These are phyloP conservation scores for Amniculicola lignicola DNA, from an alignment of 495 filamentous ascomycete genomes.

Conservation along the genomic window DNA sequence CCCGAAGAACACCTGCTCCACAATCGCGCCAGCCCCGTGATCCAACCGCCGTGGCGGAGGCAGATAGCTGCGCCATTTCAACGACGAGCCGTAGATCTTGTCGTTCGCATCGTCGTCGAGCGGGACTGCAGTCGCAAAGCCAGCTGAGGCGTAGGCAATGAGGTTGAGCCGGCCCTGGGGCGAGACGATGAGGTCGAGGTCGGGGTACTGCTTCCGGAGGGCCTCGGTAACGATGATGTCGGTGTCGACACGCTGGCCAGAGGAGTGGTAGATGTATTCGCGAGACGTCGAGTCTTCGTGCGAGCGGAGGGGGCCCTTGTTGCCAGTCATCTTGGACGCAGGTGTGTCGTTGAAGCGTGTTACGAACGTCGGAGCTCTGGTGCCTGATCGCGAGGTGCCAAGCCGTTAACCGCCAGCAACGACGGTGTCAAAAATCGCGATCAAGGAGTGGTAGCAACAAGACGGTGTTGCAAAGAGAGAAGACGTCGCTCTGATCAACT, in stretches of 20 bases:
- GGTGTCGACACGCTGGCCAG: slow-evolving; percentile 49
- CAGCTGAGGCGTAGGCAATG: slow-evolving; percentile 50
- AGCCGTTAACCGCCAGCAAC: too few species aligned
- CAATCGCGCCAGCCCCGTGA: slow-evolving; percentile 47
- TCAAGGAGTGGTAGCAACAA: too few species aligned
- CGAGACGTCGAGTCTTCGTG: slow-evolving; percentile 31
- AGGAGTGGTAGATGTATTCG: slow-evolving; percentile 46
- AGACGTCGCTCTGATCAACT: too few species aligned
- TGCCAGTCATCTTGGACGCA: slow-evolving; percentile 29
- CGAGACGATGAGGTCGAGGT: slow-evolving; percentile 49
- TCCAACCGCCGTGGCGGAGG: slow-evolving; percentile 53
- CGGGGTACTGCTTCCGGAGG: slow-evolving; percentile 51
- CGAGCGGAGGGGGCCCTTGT: slow-evolving; percentile 15
- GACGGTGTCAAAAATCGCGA: too few species aligned
- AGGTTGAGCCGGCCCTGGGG: slow-evolving; percentile 43
- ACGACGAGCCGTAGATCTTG: slow-evolving; percentile 29
- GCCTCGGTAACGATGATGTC: slow-evolving; percentile 51
- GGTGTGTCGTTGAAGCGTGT: background rate
- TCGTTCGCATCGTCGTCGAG: slow-evolving; percentile 40
- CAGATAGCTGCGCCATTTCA: slow-evolving; percentile 48
- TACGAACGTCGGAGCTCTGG: background rate
- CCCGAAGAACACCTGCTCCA: slow-evolving; percentile 47
- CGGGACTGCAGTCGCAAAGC: slow-evolving; percentile 45
- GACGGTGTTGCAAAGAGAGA: too few species aligned
- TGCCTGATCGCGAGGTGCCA: too few species aligned